Base-by-base conservation (phyloP, 495 filamentous ascomycete species). In the Xylaria curta region DNA sequence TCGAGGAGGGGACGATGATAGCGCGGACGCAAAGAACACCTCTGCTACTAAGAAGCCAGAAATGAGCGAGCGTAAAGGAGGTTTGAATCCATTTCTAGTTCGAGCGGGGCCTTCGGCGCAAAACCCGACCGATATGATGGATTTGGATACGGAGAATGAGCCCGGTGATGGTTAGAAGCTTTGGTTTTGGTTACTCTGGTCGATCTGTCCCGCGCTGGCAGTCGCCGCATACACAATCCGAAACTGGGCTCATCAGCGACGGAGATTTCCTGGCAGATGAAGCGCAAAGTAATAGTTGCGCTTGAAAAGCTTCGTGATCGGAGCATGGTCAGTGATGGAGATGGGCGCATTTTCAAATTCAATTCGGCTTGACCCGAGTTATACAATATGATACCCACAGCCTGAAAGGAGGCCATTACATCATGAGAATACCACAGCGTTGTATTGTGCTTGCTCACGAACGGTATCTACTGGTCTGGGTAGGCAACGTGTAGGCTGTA, bases 41-140 rank as follows among this genome's bases (percentile, higher is more conserved):
- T 33, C 44, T n/a, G 24, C 59, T 7, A 56, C 65, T 1, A 81
- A 76, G 47, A 65, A 61, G 8, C 79, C 73, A 9, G 82, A 84
- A 74, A 84, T 84, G 82, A 78, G 76, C 66, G 81, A 84, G 67
- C 76, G 78, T 21, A 62, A 42, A 24, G 73, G 75, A 17, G 71
- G 70, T 2, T 31, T 70, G 8, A 69, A 60, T 13, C 72, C 74
- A 4, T 79, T 79, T 38, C 47, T 79, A 8, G 53, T 56, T 21
- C 76, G 72, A 15, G 44, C 72, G 6, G 68, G 33, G 40, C 47
- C 61, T 46, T 54, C 66, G 6, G n/a, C 66, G 9, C 73, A 72
- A 66, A 65, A 47, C 2, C 36, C 67, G 13, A 56, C 72, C 13
- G 76, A 78, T 64, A 63, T 74, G 46, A 78, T 78, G 74, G 76